A percentile compares a stretch with the other conserved stretches of the same genome.
Evolutionary conservation across 2,329 filamentous ascomycete species (phyloP).

Genomic region (Fonsecaea pugnacius): DNA sequence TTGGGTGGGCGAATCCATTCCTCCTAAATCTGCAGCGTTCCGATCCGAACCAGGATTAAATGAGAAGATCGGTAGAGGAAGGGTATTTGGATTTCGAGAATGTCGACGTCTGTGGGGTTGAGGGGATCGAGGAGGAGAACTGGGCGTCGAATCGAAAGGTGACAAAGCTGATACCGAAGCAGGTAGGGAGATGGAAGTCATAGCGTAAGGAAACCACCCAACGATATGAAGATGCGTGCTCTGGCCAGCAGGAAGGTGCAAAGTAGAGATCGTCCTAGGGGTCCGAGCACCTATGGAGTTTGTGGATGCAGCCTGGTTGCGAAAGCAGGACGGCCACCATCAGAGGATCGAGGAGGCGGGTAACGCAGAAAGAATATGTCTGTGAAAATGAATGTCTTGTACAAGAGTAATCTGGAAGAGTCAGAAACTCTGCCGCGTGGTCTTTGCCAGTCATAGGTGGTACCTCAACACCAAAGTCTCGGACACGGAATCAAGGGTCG

Average conservation of each 20-base stretch:
- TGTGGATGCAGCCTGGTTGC: slow-evolving; percentile 20
- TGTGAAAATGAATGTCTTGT: slow-evolving; percentile 27
- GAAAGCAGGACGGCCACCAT: slow-evolving; percentile 32
- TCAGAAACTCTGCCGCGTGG: slow-evolving; percentile 9
- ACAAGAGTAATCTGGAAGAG: slow-evolving; percentile 16
- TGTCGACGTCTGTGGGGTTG: slow-evolving; percentile 27
- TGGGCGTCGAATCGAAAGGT: slow-evolving; percentile 23
- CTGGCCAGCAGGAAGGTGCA: slow-evolving; percentile 35
- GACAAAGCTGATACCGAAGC: slow-evolving; percentile 24
- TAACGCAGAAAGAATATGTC: slow-evolving; percentile 17
- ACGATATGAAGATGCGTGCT: slow-evolving; percentile 13
- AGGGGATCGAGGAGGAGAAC: slow-evolving; percentile 29
- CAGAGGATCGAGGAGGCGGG: slow-evolving; percentile 20
- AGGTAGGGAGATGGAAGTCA: slow-evolving; percentile 34
- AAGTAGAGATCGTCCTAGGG: slow-evolving; percentile 21
- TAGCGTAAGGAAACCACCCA: slow-evolving; percentile 55
- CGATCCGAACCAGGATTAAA: slow-evolving; percentile 35
- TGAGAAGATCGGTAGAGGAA: slow-evolving; percentile 34
- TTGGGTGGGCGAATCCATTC: slow-evolving; percentile 12
- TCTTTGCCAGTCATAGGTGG: slow-evolving; percentile 8
- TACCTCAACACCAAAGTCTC: slow-evolving; percentile 23
- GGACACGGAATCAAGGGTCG: slow-evolving; percentile 10
- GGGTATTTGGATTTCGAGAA: slow-evolving; percentile 34
- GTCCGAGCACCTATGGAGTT: slow-evolving; percentile 30
- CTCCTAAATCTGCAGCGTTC: slow-evolving; percentile 13